phyloP scores from a whole-genome alignment of 805 yeast species.

The Ogataea nitratoaversa region DNA sequence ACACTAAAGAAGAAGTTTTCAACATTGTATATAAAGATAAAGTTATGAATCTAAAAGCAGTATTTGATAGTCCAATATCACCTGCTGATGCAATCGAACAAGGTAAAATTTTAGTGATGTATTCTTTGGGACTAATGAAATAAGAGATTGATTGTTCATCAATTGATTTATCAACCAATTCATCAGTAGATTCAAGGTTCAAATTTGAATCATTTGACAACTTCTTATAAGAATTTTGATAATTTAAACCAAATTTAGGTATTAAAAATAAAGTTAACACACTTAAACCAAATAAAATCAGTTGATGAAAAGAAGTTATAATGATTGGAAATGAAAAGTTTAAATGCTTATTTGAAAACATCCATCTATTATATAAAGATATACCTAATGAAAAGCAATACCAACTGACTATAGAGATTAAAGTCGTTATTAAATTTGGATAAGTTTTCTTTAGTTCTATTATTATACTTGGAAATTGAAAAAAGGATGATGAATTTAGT shows the following conservation, averaged over 20 bases:
- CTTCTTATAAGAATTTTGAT: slow-evolving; percentile 2
- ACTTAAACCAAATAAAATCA: slow-evolving; percentile 57
- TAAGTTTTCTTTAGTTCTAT: slow-evolving; percentile 15
- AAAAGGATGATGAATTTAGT: neutral
- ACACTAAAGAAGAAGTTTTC: slow-evolving; percentile 81
- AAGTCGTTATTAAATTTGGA: slow-evolving; percentile 26
- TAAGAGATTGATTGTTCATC: slow-evolving; percentile 16
- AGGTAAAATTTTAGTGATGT: slow-evolving; percentile 61
- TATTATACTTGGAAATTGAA: slow-evolving; percentile 4
- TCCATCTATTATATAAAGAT: slow-evolving; percentile 91
- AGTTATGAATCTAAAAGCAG: slow-evolving; percentile 73
- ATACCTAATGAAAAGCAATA: slow-evolving; percentile 64
- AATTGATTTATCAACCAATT: no score
- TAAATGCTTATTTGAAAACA: slow-evolving; percentile 76
- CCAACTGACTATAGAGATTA: slow-evolving; percentile 43
- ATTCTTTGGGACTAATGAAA: slow-evolving; percentile 33
- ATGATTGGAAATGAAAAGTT: slow-evolving; percentile 80
- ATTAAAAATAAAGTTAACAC: slow-evolving; percentile 37
- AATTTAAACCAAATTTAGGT: slow-evolving; percentile 46
- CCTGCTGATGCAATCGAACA: slow-evolving; percentile 87
- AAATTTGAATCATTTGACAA: slow-evolving; percentile 2
- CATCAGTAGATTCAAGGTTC: no score
- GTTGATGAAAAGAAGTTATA: slow-evolving; percentile 82
- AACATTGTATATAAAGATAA: slow-evolving; percentile 88
- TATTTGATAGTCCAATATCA: slow-evolving; percentile 90